These are phyloP conservation scores for Diphasiastrum complanatum DNA, from an alignment of 83 land plant genomes.

Conservation along the genomic window DNA sequence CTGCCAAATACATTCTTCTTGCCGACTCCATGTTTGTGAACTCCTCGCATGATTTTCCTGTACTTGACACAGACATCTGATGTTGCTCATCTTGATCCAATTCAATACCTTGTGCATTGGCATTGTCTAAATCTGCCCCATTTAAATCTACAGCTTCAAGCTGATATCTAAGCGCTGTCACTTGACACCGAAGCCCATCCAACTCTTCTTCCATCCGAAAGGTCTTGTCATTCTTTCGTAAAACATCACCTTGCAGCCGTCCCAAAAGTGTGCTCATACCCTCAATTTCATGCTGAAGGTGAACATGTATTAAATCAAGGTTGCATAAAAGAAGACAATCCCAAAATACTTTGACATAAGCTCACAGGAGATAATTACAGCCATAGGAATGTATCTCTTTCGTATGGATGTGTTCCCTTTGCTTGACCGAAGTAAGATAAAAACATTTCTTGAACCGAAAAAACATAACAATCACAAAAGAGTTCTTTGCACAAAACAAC, in stretches of 20 bases:
- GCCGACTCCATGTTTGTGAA: constrained; percentile 12
- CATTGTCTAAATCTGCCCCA: neutral
- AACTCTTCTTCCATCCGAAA: constrained; percentile 19
- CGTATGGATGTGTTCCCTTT: too few species aligned
- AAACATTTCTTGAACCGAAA: too few species aligned
- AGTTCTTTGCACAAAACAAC: too few species aligned
- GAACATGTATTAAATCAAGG: too few species aligned
- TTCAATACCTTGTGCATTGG: constrained; percentile 12
- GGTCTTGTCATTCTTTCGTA: constrained; percentile 9
- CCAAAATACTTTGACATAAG: too few species aligned
- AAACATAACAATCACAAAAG: too few species aligned
- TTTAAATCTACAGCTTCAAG: constrained; percentile 20
- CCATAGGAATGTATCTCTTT: too few species aligned
- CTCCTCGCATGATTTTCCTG: constrained; percentile 12
- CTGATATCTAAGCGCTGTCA: constrained; percentile 24
- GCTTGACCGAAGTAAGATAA: too few species aligned
- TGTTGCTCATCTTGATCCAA: constrained; percentile 11
- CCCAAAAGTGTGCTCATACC: constrained; percentile 18
- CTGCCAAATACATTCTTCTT: constrained; percentile 22
- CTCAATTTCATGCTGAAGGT: constrained; percentile 21
- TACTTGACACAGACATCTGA: constrained; percentile 19
- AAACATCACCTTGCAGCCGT: constrained; percentile 8
- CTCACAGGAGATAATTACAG: too few species aligned
- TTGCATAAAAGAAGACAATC: too few species aligned
- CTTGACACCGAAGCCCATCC: constrained; percentile 22